These are phyloP conservation scores for Miscanthus lutarioriparius DNA, from an alignment of 176 grass and related monocot species.

Conservation along the genomic window DNA sequence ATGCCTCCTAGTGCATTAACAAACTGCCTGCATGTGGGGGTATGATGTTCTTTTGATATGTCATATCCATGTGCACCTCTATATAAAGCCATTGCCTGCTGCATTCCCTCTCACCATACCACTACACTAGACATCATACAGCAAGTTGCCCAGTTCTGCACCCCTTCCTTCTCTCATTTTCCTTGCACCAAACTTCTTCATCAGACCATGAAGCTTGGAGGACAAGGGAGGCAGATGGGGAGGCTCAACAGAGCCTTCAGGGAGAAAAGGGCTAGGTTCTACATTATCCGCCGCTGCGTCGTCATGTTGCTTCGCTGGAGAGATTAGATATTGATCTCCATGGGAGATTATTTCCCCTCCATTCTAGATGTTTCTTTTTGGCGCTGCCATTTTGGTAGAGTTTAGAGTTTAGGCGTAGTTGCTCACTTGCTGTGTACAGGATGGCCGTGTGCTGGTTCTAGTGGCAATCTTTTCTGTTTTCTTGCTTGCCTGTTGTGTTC, in stretches of 20 bases:
- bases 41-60: conserved; percentile 58
- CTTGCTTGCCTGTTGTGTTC: conserved; percentile 26
- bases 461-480: conserved; percentile 31
- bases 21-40: conserved; percentile 50
- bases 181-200: conserved; percentile 21
- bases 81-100: conserved; percentile 43
- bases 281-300: conserved; percentile 57
- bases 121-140: conserved; percentile 25
- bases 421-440: conserved; percentile 44
- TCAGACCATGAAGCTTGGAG: conserved; percentile 53
- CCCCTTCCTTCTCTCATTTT: conserved; percentile 12
- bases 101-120: conserved; percentile 21
- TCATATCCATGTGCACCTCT: conserved; percentile 41
- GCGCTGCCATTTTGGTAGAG: conserved; percentile 39
- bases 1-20: conserved; percentile 56
- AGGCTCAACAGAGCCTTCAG: conserved; percentile 61
- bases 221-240: conserved; percentile 48
- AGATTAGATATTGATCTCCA: conserved; percentile 36
- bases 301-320: conserved; percentile 64
- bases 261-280: conserved; percentile 60
- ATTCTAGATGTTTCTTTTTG: conserved; percentile 15
- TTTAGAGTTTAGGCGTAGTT: conserved; percentile 42
- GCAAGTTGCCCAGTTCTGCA: conserved; percentile 9
- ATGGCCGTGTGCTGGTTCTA: conserved; percentile 16
- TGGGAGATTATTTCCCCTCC: conserved; percentile 17